Percentiles rank a stretch among this genome's conserved stretches.
Evolutionary conservation across 805 yeast genomes (phyloP).

Genomic region (Candida corydali): DNA sequence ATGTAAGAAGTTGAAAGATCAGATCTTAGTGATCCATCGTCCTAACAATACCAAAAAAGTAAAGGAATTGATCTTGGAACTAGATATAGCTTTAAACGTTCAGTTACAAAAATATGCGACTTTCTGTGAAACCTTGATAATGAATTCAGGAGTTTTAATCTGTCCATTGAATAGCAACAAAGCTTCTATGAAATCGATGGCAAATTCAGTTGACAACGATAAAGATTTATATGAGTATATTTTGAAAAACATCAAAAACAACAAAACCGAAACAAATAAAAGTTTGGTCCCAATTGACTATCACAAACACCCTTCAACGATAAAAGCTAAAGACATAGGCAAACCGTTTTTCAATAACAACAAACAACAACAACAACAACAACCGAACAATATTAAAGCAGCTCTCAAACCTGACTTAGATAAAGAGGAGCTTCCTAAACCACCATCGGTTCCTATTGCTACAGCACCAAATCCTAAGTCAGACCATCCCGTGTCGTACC

Average conservation of each 20-base stretch:
- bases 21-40: slow-evolving; percentile 65
- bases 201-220: slow-evolving; percentile 78
- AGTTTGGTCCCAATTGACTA: slow-evolving; percentile 65
- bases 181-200: slow-evolving; percentile 72
- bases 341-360: slow-evolving; percentile 10
- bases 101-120: slow-evolving; percentile 88
- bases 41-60: slow-evolving; percentile 72
- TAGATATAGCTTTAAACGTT: slow-evolving; percentile 84
- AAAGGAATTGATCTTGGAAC: slow-evolving; percentile 74
- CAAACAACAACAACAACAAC: slow-evolving; percentile 1
- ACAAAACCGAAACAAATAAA: slow-evolving; percentile 20
- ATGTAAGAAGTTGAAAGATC: slow-evolving; percentile 71
- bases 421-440: background rate
- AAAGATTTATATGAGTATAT: slow-evolving; percentile 73
- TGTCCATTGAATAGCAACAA: slow-evolving; percentile 59
- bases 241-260: slow-evolving; percentile 40
- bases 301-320: slow-evolving; percentile 63
- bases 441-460: background rate
- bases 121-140: slow-evolving; percentile 74
- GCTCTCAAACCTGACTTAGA: no score
- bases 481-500: slow-evolving; percentile 7
- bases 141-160: slow-evolving; percentile 81
- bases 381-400: slow-evolving; percentile 2
- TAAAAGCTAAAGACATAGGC: slow-evolving; percentile 8
- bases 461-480: background rate